phyloP scores from a whole-genome alignment of 768 basidiomycete genomes.

The Pisolithus sp. region DNA sequence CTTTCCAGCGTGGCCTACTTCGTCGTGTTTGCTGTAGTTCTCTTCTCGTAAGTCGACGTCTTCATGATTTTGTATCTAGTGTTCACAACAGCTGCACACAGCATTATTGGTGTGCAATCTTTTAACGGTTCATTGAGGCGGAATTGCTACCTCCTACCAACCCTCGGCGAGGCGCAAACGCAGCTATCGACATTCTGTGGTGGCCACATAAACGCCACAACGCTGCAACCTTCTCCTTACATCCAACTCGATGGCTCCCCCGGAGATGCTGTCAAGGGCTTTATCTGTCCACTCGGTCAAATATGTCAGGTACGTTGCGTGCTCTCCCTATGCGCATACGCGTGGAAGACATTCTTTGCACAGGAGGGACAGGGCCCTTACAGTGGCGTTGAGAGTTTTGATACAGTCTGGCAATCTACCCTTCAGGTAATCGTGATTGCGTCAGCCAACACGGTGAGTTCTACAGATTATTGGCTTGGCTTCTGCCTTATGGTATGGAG shows the following conservation, averaged over 20 bases:
- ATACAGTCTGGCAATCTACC: conserved; percentile 75
- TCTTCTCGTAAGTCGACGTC: conserved; percentile 66
- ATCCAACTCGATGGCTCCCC: conserved; percentile 32
- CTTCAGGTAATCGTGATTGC: conserved; percentile 84
- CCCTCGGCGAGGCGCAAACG: conserved; percentile 45
- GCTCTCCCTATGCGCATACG: background rate
- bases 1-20: conserved; percentile 88
- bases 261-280: conserved; percentile 60
- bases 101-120: conserved; percentile 90
- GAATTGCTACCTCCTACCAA: conserved; percentile 50
- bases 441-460: conserved; percentile 65
- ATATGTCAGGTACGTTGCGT: conserved; percentile 56
- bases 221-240: conserved; percentile 41
- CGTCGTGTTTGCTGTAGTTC: conserved; percentile 78
- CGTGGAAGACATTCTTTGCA: background rate
- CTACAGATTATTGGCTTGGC: background rate
- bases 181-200: conserved; percentile 67
- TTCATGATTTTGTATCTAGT: background rate
- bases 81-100: conserved; percentile 1
- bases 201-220: conserved; percentile 62
- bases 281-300: conserved; percentile 83
- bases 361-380: conserved; percentile 66
- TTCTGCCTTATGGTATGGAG: background rate
- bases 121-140: conserved; percentile 82
- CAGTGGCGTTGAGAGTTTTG: conserved; percentile 69